These are phyloP conservation scores for Plenodomus lindquistii DNA, from an alignment of 2,329 filamentous ascomycete species.

Conservation along the genomic window DNA sequence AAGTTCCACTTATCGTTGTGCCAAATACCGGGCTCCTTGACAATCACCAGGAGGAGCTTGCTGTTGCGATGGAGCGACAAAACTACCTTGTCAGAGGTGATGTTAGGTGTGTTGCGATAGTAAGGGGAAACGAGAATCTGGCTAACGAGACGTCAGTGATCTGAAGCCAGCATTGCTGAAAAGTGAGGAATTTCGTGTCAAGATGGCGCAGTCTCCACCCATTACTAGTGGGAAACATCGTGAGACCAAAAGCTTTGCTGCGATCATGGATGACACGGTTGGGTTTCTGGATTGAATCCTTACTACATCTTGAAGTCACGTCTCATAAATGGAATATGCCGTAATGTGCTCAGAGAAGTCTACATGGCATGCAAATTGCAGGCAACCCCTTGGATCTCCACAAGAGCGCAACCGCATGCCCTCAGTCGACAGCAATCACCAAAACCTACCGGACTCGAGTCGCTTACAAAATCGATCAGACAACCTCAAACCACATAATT, in stretches of 20 bases:
- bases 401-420: too few species aligned
- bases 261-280: conserved; percentile 43
- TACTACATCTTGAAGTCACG: too few species aligned
- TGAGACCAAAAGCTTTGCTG: conserved; percentile 41
- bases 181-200: conserved; percentile 48
- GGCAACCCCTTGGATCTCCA: too few species aligned
- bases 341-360: too few species aligned
- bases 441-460: not conserved
- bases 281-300: conserved; percentile 36
- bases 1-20: conserved; percentile 82
- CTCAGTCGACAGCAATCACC: not conserved
- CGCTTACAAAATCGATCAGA: too few species aligned
- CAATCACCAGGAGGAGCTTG: conserved; percentile 90
- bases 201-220: conserved; percentile 41
- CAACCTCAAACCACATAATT: not conserved
- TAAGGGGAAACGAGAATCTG: not conserved
- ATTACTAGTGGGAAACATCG: conserved; percentile 41
- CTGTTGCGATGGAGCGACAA: conserved; percentile 71
- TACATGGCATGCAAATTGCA: too few species aligned
- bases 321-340: too few species aligned
- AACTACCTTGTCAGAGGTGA: conserved; percentile 76
- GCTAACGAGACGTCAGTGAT: conserved; percentile 42
- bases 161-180: conserved; percentile 53
- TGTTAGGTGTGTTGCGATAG: conserved; percentile 58
- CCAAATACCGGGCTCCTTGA: conserved; percentile 81